Evolutionary conservation across 2,329 filamentous ascomycete species (phyloP).

Genomic region (Escovopsis sp.): DNA sequence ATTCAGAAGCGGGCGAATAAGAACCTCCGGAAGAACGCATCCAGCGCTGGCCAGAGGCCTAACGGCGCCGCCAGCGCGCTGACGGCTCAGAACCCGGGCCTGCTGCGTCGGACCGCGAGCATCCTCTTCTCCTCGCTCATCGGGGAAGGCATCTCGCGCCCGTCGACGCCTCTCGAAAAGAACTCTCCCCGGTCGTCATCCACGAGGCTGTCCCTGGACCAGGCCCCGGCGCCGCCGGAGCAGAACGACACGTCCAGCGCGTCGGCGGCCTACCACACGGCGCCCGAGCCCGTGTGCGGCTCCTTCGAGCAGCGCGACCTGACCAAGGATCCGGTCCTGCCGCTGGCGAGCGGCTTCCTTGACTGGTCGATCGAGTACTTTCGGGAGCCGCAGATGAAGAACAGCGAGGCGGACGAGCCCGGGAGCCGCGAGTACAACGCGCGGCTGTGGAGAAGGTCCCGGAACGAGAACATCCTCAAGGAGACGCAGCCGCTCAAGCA

Average conservation of each 20-base stretch:
- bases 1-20: conserved; percentile 39
- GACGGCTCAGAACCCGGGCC: conserved; percentile 38
- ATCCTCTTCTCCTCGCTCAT: conserved; percentile 45
- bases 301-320: conserved; percentile 51
- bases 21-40: conserved; percentile 28
- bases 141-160: conserved; percentile 27
- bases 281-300: conserved; percentile 65
- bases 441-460: conserved; percentile 76
- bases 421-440: conserved; percentile 95
- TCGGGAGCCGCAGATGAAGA: conserved; percentile 95
- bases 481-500: conserved; percentile 91
- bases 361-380: conserved; percentile 98
- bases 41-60: conserved; percentile 27
- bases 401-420: conserved; percentile 87
- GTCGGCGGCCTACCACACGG: conserved; percentile 57
- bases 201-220: conserved; percentile 25
- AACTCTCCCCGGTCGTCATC: conserved; percentile 16
- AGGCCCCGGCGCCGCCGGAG: conserved; percentile 46
- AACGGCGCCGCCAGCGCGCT: conserved; percentile 23
- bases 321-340: conserved; percentile 46
- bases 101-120: conserved; percentile 49
- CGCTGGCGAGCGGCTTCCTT: conserved; percentile 68
- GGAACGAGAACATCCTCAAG: conserved; percentile 82
- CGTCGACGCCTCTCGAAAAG: conserved; percentile 16
- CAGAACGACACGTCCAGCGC: conserved; percentile 54